A percentile compares a stretch with the other conserved stretches of the same genome.
phyloP scores from a whole-genome alignment of 805 yeast genomes.

The Myxozyma lipomycoides region DNA sequence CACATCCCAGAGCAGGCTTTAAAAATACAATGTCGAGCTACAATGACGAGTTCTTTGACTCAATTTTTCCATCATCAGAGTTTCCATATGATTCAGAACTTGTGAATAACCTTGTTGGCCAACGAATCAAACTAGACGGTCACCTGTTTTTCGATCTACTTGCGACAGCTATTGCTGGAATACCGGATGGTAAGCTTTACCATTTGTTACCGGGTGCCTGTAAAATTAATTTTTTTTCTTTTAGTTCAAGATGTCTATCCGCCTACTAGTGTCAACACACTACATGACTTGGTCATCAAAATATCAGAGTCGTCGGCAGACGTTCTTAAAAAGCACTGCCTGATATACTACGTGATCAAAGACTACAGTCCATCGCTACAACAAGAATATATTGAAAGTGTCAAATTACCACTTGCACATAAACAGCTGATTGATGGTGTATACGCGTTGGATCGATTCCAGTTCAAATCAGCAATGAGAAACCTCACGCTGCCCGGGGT shows the following conservation, averaged over 20 bases:
- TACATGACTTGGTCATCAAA: constrained; percentile 11
- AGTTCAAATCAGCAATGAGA: constrained; percentile 19
- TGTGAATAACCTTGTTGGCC: constrained; percentile 4
- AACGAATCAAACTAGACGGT: constrained; percentile 21
- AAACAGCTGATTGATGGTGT: constrained; percentile 17
- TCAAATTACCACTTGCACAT: constrained; percentile 13
- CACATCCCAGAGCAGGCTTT: no score
- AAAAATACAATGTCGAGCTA: no score
- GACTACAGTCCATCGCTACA: constrained; percentile 11
- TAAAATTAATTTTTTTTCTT: neutral
- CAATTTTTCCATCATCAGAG: constrained; percentile 9
- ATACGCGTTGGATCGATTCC: constrained; percentile 19
- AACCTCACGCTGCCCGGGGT: constrained; percentile 19
- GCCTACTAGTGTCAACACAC: constrained; percentile 6
- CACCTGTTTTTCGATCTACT: constrained; percentile 19
- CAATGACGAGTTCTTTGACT: constrained; percentile 8
- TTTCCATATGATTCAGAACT: constrained; percentile 9
- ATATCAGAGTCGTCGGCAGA: constrained; percentile 12
- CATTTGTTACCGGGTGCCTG: neutral
- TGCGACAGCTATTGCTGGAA: constrained; percentile 8
- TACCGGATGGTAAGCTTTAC: constrained; percentile 12
- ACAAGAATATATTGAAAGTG: constrained; percentile 4
- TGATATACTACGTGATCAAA: constrained; percentile 17
- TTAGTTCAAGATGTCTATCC: constrained; percentile 18
- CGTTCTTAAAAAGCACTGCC: constrained; percentile 18